Evolutionary conservation across 2,329 filamentous ascomycete species (phyloP).

Genomic region (Hymenoscyphus repandus): DNA sequence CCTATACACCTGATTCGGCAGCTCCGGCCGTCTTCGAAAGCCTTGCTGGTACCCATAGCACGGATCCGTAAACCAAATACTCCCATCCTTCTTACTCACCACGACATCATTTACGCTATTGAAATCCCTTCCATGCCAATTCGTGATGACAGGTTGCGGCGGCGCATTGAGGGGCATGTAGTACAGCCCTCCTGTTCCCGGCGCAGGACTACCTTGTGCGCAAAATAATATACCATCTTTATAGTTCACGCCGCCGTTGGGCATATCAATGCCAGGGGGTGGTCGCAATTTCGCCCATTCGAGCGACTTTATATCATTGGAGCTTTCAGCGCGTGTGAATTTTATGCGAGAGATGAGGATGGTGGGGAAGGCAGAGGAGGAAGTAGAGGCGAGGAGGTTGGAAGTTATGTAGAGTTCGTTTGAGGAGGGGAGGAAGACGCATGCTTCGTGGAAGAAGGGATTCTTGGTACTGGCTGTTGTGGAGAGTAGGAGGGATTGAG

Average conservation of each 20-base stretch:
- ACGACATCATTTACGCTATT: conserved; percentile 43
- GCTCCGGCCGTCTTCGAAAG: conserved; percentile 38
- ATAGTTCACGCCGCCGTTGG: conserved; percentile 39
- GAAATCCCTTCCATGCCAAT: conserved; percentile 41
- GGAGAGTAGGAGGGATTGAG: conserved; percentile 39
- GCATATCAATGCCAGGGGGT: conserved; percentile 40
- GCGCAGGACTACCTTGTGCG: conserved; percentile 33
- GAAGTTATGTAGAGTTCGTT: conserved; percentile 43
- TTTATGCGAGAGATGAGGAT: conserved; percentile 42
- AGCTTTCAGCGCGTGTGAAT: conserved; percentile 29
- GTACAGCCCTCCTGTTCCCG: conserved; percentile 25
- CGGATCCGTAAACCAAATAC: conserved; percentile 47
- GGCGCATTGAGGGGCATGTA: conserved; percentile 24
- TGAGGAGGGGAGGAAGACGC: conserved; percentile 36
- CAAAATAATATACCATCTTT: conserved; percentile 38
- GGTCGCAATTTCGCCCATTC: conserved; percentile 32
- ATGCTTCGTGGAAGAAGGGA: conserved; percentile 43
- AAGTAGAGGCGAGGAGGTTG: conserved; percentile 35
- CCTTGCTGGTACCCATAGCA: conserved; percentile 40
- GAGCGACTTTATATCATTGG: conserved; percentile 17
- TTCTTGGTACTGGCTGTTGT: conserved; percentile 36
- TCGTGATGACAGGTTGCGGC: conserved; percentile 34
- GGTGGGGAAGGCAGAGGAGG: conserved; percentile 35
- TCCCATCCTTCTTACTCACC: conserved; percentile 33
- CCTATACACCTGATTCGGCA: conserved; percentile 46